Base-by-base conservation (phyloP, 768 basidiomycete species). In the Russula earlei region DNA sequence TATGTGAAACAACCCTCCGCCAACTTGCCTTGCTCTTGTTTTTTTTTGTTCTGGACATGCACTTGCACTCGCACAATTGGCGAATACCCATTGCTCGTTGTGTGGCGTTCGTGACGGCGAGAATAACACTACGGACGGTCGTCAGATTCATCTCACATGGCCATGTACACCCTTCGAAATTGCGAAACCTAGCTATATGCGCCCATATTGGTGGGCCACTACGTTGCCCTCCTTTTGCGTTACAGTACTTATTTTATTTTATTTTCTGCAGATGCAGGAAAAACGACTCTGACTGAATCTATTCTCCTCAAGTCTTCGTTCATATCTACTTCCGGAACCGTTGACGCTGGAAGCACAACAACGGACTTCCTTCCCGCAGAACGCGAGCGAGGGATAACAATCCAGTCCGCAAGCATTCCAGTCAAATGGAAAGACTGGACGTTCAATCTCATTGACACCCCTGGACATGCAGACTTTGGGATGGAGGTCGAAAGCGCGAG, bases 401-500 rank as follows among this genome's bases (percentile, higher is more conserved):
- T 94, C 56, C 91, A 93, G 65, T 90, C 89, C 20, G 91, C 91
- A 12, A 91, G 89, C 70, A 90, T 93, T 56, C 90, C 90, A 3
- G 87, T 91, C 37, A 77, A 79, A 65, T 91, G 90, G 90, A 85
- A 84, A 67, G 69, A 83, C 52, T 89, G 87, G 85, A 82, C 78
- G 1, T 85, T 88, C 70, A 94, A 92, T 66, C 78, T 94, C 43
- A 83, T 93, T 44, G 91, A 94, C 64, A 93, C 91, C 3, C 91
- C 91, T 15, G 91, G 91, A 34, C 91, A 94, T 70, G 91, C 89
- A 5, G 91, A 94, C 67, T 94, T 94, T 70, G 91, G 91, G n/a
- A 92, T 93, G 90, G 91, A 94, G 65, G 91, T 94, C 25, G 91
- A 93, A 70, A 88, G 90, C 64, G 91, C 91, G 8, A 92, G 90